Evolutionary conservation across 2,329 filamentous ascomycete species (phyloP).

Genomic region (Hypoxylon sp.): DNA sequence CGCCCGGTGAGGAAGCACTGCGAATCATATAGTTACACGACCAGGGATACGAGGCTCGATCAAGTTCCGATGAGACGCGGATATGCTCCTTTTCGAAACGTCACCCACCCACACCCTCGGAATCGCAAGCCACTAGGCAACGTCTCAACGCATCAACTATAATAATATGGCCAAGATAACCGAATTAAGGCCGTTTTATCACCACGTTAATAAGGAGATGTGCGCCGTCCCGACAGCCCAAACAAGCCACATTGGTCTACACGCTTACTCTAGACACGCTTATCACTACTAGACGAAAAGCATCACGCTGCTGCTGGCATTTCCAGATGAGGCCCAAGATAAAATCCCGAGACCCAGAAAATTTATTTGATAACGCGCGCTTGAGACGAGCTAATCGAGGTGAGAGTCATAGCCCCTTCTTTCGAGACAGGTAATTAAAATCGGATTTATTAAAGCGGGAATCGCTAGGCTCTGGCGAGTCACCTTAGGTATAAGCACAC

Average conservation of each 20-base stretch:
- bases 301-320: neutral
- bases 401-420: too few species aligned
- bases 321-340: neutral
- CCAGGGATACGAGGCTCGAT: constrained; percentile 18
- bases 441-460: neutral
- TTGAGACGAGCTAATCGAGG: neutral
- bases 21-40: constrained; percentile 38
- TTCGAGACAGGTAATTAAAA: neutral
- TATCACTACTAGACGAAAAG: neutral
- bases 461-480: neutral
- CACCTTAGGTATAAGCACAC: neutral
- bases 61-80: constrained; percentile 15
- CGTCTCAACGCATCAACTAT: neutral
- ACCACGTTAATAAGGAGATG: neutral
- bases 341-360: neutral
- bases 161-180: neutral
- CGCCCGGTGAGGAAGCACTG: constrained; percentile 8
- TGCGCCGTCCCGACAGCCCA: neutral
- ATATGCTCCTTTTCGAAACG: constrained; percentile 12
- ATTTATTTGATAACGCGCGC: neutral
- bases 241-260: neutral
- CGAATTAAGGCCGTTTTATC: neutral
- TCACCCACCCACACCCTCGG: constrained; percentile 8
- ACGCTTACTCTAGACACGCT: neutral
- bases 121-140: neutral